phyloP scores from a whole-genome alignment of 768 basidiomycete species.

The Tylopilus felleus region DNA sequence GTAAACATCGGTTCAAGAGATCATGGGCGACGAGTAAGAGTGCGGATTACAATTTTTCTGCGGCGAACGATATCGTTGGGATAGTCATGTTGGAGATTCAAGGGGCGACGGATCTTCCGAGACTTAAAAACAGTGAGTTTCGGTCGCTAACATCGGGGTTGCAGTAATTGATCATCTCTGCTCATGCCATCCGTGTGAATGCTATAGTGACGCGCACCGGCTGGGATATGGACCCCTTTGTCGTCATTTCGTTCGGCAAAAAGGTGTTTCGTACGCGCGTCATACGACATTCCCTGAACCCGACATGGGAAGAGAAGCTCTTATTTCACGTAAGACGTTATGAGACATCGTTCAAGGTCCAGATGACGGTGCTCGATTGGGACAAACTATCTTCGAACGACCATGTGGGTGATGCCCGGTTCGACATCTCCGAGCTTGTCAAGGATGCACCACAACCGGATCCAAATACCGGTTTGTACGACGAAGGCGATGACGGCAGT shows the following conservation, averaged over 20 bases:
- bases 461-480: slow-evolving; percentile 46
- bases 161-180: background rate
- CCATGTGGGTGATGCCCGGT: slow-evolving; percentile 72
- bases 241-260: slow-evolving; percentile 93
- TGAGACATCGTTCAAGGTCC: slow-evolving; percentile 73
- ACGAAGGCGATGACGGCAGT: slow-evolving; percentile 34
- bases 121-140: slow-evolving; percentile 77
- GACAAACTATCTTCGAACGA: slow-evolving; percentile 92
- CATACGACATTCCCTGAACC: slow-evolving; percentile 80
- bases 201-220: slow-evolving; percentile 74
- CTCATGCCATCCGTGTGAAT: background rate
- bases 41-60: slow-evolving; percentile 56
- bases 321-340: slow-evolving; percentile 92
- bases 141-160: background rate
- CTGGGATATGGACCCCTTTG: slow-evolving; percentile 98
- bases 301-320: slow-evolving; percentile 92
- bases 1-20: slow-evolving; percentile 39
- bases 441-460: slow-evolving; percentile 64
- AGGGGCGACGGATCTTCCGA: slow-evolving; percentile 79
- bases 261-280: slow-evolving; percentile 94
- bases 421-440: slow-evolving; percentile 71
- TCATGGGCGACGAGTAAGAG: slow-evolving; percentile 38
- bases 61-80: slow-evolving; percentile 81
- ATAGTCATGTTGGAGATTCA: slow-evolving; percentile 95
- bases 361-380: slow-evolving; percentile 91